A percentile compares a stretch with the other conserved stretches of the same genome.
Evolutionary conservation across 2,329 filamentous ascomycete species (phyloP).

Genomic region (Balansia obtecta): DNA sequence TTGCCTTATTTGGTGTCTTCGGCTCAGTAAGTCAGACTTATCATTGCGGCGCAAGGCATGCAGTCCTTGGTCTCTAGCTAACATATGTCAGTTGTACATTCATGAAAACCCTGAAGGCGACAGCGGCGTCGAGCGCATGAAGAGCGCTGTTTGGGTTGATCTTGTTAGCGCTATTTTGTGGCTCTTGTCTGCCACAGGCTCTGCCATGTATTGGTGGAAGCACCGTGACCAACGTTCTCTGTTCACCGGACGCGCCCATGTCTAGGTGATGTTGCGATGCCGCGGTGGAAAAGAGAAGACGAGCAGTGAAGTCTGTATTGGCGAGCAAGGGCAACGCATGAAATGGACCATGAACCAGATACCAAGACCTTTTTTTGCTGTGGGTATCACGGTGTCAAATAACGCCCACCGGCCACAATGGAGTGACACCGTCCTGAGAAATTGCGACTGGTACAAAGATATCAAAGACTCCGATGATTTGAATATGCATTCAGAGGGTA

Average conservation of each 20-base stretch:
- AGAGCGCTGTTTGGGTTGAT: constrained; percentile 76
- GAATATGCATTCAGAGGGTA: not conserved
- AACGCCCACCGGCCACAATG: not conserved
- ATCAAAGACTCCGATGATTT: not conserved
- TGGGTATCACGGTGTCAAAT: constrained; percentile 4
- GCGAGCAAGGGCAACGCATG: not conserved
- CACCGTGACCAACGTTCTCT: constrained; percentile 38
- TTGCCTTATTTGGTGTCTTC: constrained; percentile 73
- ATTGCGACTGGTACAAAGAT: not conserved
- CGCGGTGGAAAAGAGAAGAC: not conserved
- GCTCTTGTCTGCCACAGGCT: constrained; percentile 49
- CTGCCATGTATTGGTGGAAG: constrained; percentile 45
- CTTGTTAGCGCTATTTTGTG: constrained; percentile 64
- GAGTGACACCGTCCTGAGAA: not conserved
- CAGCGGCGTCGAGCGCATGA: constrained; percentile 59
- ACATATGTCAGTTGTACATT: constrained; percentile 50
- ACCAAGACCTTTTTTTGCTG: not conserved
- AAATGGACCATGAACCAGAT: not conserved
- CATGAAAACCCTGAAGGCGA: constrained; percentile 52
- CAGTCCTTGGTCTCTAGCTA: not conserved
- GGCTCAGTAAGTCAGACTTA: constrained; percentile 38
- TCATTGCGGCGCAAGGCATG: not conserved
- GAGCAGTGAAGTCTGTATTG: not conserved
- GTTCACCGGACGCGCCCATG: constrained; percentile 47
- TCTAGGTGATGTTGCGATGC: constrained; percentile 21